Percentiles rank a stretch among this genome's conserved stretches.
Evolutionary conservation across 1,139 yeast species (phyloP).

Genomic region (Taphrina sp.): DNA sequence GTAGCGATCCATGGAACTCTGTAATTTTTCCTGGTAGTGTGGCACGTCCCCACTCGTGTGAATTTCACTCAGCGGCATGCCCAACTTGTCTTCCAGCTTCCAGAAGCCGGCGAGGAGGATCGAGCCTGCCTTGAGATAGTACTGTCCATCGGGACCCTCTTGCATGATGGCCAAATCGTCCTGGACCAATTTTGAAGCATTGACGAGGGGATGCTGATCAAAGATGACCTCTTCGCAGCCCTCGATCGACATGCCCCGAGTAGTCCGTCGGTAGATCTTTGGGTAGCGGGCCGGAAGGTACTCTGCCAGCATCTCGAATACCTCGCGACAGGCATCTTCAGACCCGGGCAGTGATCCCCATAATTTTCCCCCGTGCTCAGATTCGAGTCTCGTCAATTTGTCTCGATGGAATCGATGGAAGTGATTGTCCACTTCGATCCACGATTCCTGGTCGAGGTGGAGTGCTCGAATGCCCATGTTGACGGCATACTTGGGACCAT

Average conservation of each 20-base stretch:
- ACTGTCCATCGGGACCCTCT: constrained; percentile 57
- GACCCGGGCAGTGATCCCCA: constrained; percentile 57
- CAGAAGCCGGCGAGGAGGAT: constrained; percentile 57
- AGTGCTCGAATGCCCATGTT: constrained; percentile 67
- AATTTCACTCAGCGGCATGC: constrained; percentile 53
- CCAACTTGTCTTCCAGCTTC: constrained; percentile 57
- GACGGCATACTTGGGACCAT: constrained; percentile 36
- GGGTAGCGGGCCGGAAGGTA: constrained; percentile 63
- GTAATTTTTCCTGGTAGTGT: constrained; percentile 57
- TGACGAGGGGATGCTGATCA: constrained; percentile 44
- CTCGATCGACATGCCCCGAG: background rate
- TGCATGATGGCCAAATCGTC: constrained; percentile 68
- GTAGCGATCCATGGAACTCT: constrained; percentile 64
- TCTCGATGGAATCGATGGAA: constrained; percentile 57
- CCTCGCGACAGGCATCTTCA: constrained; percentile 57
- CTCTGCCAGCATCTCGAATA: constrained; percentile 54
- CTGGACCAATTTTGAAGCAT: constrained; percentile 57
- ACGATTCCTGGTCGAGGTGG: constrained; percentile 52
- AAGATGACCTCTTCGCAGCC: background rate
- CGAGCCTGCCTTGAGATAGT: constrained; percentile 59
- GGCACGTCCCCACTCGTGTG: constrained; percentile 69
- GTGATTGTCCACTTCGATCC: constrained; percentile 68
- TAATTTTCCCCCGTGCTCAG: constrained; percentile 51
- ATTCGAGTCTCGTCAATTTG: constrained; percentile 52
- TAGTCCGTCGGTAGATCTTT: constrained; percentile 18